Evolutionary conservation across 495 filamentous ascomycete species (phyloP).

Genomic region (Cladorrhinum samala): DNA sequence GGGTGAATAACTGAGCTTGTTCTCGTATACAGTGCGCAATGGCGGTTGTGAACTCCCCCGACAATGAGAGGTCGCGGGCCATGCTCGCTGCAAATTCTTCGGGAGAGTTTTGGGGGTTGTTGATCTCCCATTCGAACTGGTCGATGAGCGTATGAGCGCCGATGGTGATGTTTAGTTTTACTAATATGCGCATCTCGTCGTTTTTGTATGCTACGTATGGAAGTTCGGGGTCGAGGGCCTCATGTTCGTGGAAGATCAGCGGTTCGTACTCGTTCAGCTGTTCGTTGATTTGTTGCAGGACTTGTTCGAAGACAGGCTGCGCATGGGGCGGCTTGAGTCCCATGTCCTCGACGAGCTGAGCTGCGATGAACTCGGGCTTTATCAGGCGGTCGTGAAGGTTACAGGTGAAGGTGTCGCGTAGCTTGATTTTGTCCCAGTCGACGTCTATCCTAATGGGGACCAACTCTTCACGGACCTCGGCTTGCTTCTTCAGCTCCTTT

Average conservation of each 20-base stretch:
- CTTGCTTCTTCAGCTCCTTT: constrained; percentile 75
- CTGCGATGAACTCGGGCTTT: constrained; percentile 70
- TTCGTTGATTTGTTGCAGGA: constrained; percentile 74
- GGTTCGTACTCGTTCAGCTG: constrained; percentile 92
- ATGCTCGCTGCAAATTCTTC: constrained; percentile 89
- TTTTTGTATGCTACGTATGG: constrained; percentile 95
- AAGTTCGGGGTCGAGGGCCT: constrained; percentile 79
- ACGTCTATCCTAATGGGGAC: constrained; percentile 89
- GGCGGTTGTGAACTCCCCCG: constrained; percentile 93
- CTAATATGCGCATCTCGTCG: constrained; percentile 92
- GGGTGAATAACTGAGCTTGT: constrained; percentile 88
- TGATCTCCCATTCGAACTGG: constrained; percentile 99
- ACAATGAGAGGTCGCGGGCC: constrained; percentile 83
- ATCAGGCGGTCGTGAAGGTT: constrained; percentile 89
- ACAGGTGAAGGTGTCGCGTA: constrained; percentile 98
- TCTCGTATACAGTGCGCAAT: constrained; percentile 97
- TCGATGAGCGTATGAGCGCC: constrained; percentile 90
- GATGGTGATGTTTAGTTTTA: constrained; percentile 97
- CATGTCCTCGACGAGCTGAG: constrained; percentile 88
- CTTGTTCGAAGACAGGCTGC: constrained; percentile 66
- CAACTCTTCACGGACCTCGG: constrained; percentile 82
- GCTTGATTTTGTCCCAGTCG: constrained; percentile 90
- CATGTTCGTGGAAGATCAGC: constrained; percentile 81
- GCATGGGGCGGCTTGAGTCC: constrained; percentile 60
- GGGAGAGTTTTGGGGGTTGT: constrained; percentile 84